Evolutionary conservation across 2,329 filamentous ascomycete genomes (phyloP).

Genomic region (Thelonectria blattea): DNA sequence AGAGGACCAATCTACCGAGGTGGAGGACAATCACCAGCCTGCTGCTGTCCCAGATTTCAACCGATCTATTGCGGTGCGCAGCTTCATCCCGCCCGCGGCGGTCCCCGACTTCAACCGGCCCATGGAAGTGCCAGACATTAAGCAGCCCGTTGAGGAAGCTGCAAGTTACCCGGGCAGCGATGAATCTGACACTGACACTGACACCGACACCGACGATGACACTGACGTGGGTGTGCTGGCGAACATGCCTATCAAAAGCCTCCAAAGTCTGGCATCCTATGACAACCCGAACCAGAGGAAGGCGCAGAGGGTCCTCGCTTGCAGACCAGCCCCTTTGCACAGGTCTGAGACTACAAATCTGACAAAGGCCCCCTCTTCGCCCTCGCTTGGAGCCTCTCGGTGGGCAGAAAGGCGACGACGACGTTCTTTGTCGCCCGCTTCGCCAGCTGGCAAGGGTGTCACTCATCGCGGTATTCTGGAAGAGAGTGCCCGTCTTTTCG

Average conservation of each 20-base stretch:
- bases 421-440: not conserved
- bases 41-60: not conserved
- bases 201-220: slow-evolving; percentile 32
- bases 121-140: not conserved
- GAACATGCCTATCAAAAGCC: slow-evolving; percentile 53
- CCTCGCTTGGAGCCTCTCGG: not conserved
- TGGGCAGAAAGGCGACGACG: not conserved
- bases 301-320: slow-evolving; percentile 54
- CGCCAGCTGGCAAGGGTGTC: not conserved
- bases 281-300: slow-evolving; percentile 60
- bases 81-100: too few relatives aligned
- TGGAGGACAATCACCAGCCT: not conserved
- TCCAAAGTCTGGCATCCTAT: slow-evolving; percentile 62
- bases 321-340: slow-evolving; percentile 30
- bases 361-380: not conserved
- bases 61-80: too few relatives aligned
- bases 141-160: slow-evolving; percentile 20
- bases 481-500: not conserved
- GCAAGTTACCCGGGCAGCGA: slow-evolving; percentile 40
- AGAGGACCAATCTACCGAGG: slow-evolving; percentile 26
- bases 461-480: not conserved
- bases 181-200: slow-evolving; percentile 34
- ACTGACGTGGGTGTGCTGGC: slow-evolving; percentile 42
- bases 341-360: not conserved
- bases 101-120: too few relatives aligned